Evolutionary conservation across 352 stramenopile genomes (phyloP).

Genomic region (Thraustochytrium sp.): DNA sequence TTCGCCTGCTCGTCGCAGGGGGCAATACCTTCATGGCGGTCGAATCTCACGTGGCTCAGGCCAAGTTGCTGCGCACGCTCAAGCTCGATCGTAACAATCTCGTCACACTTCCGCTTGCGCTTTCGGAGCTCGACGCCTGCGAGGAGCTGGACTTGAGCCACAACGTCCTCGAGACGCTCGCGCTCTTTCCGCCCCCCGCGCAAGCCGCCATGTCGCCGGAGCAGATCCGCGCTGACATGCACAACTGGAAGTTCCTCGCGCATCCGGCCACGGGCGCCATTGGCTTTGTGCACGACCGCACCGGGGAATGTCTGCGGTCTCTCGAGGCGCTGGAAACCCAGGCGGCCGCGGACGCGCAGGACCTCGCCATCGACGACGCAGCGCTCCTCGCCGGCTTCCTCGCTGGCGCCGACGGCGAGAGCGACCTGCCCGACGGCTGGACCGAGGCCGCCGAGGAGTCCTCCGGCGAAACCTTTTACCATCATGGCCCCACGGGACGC

Average conservation of each 20-base stretch:
- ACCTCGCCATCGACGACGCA: not conserved
- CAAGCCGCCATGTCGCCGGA: not conserved
- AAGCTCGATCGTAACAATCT: not conserved
- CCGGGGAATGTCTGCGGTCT: not conserved
- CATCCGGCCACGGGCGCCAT: not conserved
- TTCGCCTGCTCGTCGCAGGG: not conserved
- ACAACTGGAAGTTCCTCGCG: not conserved
- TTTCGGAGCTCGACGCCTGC: not conserved
- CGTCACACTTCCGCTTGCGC: not conserved
- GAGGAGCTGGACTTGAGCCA: slow-evolving; percentile 6
- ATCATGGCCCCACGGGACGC: not conserved
- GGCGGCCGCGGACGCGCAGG: not conserved
- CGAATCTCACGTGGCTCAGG: not conserved
- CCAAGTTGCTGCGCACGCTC: not conserved
- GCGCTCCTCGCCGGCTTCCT: not conserved
- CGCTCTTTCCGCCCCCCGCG: not conserved
- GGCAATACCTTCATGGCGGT: not conserved
- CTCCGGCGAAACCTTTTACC: not conserved
- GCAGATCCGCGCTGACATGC: not conserved
- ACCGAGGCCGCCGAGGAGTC: not conserved
- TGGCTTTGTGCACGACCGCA: not conserved
- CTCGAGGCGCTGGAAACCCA: not conserved
- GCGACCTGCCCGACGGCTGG: not conserved
- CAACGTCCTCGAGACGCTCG: slow-evolving; percentile 22
- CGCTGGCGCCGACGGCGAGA: not conserved